A percentile compares a stretch with the other conserved stretches of the same genome.
Conservation (phyloP, 2,329 filamentous ascomycete species). For the Huntiella savannae region DNA sequence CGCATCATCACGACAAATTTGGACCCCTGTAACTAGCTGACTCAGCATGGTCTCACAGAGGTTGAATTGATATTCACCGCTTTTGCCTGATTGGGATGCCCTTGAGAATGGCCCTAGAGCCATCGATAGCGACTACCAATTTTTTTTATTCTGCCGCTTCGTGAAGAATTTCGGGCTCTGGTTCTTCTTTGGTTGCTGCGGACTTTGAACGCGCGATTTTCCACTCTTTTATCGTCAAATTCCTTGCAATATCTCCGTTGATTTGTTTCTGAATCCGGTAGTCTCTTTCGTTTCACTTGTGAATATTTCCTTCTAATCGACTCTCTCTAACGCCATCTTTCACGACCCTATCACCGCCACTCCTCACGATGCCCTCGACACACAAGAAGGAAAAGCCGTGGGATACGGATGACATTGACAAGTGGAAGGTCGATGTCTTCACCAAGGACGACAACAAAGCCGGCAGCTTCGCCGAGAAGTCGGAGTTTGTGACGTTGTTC, state of each 20-base stretch:
- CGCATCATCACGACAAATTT: constrained; percentile 8
- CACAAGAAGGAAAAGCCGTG: constrained; percentile 81
- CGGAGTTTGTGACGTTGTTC: constrained; percentile 70
- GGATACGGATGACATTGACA: constrained; percentile 94
- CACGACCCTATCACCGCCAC: no score
- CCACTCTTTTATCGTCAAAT: background rate
- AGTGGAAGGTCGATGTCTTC: constrained; percentile 85
- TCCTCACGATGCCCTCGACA: constrained; percentile 54
- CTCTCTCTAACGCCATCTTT: no score
- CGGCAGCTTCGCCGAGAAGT: constrained; percentile 83
- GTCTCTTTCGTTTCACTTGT: background rate
- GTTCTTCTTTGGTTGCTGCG: no score
- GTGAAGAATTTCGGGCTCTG: constrained; percentile 2
- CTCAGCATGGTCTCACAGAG: constrained; percentile 1
- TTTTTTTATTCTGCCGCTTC: constrained; percentile 11
- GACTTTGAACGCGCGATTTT: no score
- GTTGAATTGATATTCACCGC: no score
- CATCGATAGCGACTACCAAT: constrained; percentile 1
- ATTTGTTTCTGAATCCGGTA: background rate
- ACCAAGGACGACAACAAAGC: constrained; percentile 67
- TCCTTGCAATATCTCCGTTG: background rate
- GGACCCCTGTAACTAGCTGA: constrained; percentile 2
- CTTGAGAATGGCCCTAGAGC: no score
- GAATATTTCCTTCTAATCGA: no score
- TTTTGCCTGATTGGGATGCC: constrained; percentile 6